Conservation (phyloP, 257 asterid species). For the Verbascum thapsus region DNA sequence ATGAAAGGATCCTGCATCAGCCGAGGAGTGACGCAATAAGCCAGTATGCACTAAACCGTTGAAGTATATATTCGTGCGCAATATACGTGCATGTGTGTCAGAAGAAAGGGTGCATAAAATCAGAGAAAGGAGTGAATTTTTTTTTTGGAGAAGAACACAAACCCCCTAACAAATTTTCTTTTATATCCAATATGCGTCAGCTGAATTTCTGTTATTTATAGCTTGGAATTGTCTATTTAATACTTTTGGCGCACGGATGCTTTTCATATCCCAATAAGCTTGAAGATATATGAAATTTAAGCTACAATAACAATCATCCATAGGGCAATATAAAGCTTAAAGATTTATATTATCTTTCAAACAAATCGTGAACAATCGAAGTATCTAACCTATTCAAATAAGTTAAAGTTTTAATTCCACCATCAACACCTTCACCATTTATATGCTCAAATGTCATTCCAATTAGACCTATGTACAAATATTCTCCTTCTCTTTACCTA, state of each 20-base stretch:
- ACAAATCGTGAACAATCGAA: not conserved
- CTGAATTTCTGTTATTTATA: not conserved
- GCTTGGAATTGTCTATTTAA: constrained; percentile 5
- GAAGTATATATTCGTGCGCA: not conserved
- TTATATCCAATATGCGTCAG: not conserved
- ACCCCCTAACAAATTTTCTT: not conserved
- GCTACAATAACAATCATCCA: not conserved
- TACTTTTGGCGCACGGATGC: not conserved
- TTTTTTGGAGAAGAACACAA: constrained; percentile 2
- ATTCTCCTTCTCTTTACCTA: not conserved
- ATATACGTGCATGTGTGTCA: not conserved
- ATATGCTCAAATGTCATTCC: constrained; percentile 12
- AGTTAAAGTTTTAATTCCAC: constrained; percentile 15
- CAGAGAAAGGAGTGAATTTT: not conserved
- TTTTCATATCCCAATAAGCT: not conserved
- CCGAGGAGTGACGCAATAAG: constrained; percentile 28
- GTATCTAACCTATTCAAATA: not conserved
- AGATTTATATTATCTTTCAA: not conserved
- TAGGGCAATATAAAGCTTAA: constrained; percentile 7
- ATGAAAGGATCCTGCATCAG: constrained; percentile 85
- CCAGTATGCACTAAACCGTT: constrained; percentile 22
- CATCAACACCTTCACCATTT: not conserved
- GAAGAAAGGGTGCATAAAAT: constrained; percentile 3
- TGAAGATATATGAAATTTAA: constrained; percentile 14
- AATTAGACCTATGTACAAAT: constrained; percentile 10